Evolutionary conservation across 1,139 yeast genomes (phyloP).

Genomic region (Candida sanyaensis): DNA sequence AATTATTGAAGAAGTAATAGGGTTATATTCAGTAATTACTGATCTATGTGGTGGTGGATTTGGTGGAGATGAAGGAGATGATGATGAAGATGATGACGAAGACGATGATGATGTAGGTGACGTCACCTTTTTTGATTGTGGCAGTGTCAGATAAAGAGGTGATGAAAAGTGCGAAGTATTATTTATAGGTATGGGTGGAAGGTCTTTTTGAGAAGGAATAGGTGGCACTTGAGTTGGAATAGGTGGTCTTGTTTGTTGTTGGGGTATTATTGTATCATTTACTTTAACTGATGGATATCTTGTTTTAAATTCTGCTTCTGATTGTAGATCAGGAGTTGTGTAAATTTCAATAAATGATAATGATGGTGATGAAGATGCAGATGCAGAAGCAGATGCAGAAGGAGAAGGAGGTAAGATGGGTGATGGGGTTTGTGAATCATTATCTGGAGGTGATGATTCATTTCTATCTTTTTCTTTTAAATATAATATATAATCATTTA

Average conservation of each 20-base stretch:
- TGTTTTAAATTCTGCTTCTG: slow-evolving; percentile 5
- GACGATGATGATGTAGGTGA: not conserved
- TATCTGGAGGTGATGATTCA: not conserved
- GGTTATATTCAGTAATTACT: not conserved
- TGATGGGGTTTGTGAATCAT: not conserved
- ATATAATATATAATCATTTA: slow-evolving; percentile 43
- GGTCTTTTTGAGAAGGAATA: slow-evolving; percentile 4
- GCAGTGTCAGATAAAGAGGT: no score
- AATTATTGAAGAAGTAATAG: not conserved
- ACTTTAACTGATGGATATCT: slow-evolving; percentile 5
- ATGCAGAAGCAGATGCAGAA: no score
- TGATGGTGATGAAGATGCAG: slow-evolving; percentile 1
- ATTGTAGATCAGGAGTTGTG: slow-evolving; percentile 3
- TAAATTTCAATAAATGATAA: slow-evolving; percentile 4
- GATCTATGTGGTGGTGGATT: slow-evolving; percentile 6
- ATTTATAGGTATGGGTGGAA: slow-evolving; percentile 3
- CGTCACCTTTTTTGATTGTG: not conserved
- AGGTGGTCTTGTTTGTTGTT: slow-evolving; percentile 8
- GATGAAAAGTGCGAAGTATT: not conserved
- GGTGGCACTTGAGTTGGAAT: slow-evolving; percentile 8
- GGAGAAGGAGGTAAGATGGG: not conserved
- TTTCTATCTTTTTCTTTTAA: slow-evolving; percentile 32
- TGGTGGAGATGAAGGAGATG: slow-evolving; percentile 7
- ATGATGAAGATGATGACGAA: not conserved
- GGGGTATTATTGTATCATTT: not conserved